Evolutionary conservation across 352 stramenopile species (phyloP).

Genomic region (Phytophthora litchii): DNA sequence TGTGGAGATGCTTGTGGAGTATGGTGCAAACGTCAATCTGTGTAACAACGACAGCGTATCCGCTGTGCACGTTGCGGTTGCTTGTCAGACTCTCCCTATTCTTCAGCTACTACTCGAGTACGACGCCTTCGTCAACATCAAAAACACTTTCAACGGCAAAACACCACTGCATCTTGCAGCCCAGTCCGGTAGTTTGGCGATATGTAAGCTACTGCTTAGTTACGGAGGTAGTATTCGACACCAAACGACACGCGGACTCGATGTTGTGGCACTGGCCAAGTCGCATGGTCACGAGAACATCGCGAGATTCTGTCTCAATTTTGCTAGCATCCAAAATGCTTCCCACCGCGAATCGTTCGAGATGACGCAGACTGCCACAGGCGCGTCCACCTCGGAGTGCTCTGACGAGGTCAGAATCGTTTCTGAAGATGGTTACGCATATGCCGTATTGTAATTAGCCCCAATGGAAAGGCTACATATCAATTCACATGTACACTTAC

Average conservation of each 20-base stretch:
- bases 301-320: constrained; percentile 37
- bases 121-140: constrained; percentile 55
- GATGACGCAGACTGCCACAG: constrained; percentile 26
- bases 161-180: constrained; percentile 67
- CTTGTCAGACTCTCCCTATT: constrained; percentile 42
- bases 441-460: constrained; percentile 41
- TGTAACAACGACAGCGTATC: constrained; percentile 51
- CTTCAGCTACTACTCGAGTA: constrained; percentile 51
- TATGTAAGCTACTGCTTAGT: constrained; percentile 55
- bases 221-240: constrained; percentile 37
- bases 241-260: constrained; percentile 33
- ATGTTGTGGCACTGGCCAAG: constrained; percentile 35
- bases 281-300: constrained; percentile 37
- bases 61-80: constrained; percentile 54
- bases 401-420: constrained; percentile 41
- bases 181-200: constrained; percentile 49
- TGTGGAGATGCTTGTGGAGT: constrained; percentile 52
- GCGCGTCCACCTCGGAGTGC: constrained; percentile 23
- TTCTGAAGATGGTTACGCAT: constrained; percentile 39
- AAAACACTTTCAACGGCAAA: constrained; percentile 54
- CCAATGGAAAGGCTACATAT: constrained; percentile 22
- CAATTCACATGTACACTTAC: no score
- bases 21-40: constrained; percentile 56
- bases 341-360: constrained; percentile 1
- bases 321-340: constrained; percentile 8